Percentiles rank a stretch among this genome's conserved stretches.
Conservation (phyloP, 805 yeast genomes). For the Candida piceae region DNA sequence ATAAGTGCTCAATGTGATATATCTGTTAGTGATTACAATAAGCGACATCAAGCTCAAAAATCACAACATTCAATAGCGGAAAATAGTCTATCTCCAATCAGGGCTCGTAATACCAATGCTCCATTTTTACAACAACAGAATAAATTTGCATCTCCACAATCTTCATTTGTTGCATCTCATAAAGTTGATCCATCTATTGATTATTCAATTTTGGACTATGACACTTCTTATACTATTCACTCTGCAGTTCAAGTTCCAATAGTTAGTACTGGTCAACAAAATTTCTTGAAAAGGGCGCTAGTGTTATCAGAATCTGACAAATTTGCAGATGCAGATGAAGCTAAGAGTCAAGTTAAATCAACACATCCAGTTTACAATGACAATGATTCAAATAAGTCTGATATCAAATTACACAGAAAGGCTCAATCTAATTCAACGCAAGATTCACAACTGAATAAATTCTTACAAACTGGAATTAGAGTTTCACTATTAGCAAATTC, state of each 20-base stretch:
- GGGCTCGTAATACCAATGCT: slow-evolving; percentile 1
- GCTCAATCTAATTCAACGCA: slow-evolving; percentile 22
- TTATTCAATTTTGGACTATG: slow-evolving; percentile 21
- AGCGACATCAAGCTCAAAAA: too few species aligned
- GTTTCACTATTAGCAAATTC: slow-evolving; percentile 25
- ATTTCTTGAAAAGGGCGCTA: slow-evolving; percentile 7
- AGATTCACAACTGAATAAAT: slow-evolving; percentile 17
- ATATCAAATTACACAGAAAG: slow-evolving; percentile 24
- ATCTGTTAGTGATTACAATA: slow-evolving; percentile 19
- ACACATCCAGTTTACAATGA: slow-evolving; percentile 6
- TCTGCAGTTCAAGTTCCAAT: slow-evolving; percentile 29
- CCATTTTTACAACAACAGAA: slow-evolving; percentile 2
- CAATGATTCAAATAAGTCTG: slow-evolving; percentile 10
- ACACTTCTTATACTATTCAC: slow-evolving; percentile 27
- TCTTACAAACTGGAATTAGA: slow-evolving; percentile 18
- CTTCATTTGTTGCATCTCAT: slow-evolving; percentile 15
- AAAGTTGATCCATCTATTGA: slow-evolving; percentile 22
- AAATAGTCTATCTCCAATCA: too few species aligned
- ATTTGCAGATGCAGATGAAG: slow-evolving; percentile 29
- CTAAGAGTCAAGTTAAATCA: too few species aligned
- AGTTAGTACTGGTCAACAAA: slow-evolving; percentile 18
- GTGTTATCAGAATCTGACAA: slow-evolving; percentile 10
- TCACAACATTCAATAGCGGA: too few species aligned
- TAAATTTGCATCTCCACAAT: neutral
- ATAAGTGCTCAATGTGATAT: slow-evolving; percentile 12